Evolutionary conservation across 805 yeast genomes (phyloP).

Genomic region (Ogataea pilisensis): DNA sequence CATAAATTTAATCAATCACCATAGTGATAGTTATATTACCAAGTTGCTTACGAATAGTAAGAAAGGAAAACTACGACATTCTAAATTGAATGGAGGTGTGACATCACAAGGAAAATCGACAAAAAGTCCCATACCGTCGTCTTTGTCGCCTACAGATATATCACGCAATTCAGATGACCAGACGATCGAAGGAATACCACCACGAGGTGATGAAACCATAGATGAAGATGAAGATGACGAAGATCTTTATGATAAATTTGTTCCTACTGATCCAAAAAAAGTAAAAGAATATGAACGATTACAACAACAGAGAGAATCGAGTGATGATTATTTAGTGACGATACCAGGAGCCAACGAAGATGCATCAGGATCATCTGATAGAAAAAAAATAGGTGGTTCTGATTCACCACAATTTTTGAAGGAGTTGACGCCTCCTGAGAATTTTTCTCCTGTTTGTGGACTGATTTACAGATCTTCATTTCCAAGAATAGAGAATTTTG

Average conservation of each 20-base stretch:
- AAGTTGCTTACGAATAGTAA: conserved; percentile 6
- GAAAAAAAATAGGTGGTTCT: background rate
- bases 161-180: no score
- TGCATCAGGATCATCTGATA: conserved; percentile 2
- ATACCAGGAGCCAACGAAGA: conserved; percentile 1
- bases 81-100: background rate
- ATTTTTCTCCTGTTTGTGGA: conserved; percentile 79
- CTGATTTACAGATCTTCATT: conserved; percentile 83
- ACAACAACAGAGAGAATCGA: conserved; percentile 2
- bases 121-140: background rate
- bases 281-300: conserved; percentile 16
- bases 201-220: background rate
- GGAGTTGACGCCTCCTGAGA: conserved; percentile 70
- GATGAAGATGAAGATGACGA: conserved; percentile 21
- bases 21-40: conserved; percentile 10
- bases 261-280: conserved; percentile 23
- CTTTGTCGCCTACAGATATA: background rate
- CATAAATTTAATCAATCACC: conserved; percentile 8
- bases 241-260: conserved; percentile 28
- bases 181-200: no score
- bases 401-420: conserved; percentile 4
- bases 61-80: background rate
- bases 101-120: background rate
- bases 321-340: conserved; percentile 2
- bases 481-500: conserved; percentile 81